Percentiles rank a stretch among this genome's conserved stretches.
Conservation (phyloP, 1,139 yeast genomes). For the Magnusiomyces fungicola region DNA sequence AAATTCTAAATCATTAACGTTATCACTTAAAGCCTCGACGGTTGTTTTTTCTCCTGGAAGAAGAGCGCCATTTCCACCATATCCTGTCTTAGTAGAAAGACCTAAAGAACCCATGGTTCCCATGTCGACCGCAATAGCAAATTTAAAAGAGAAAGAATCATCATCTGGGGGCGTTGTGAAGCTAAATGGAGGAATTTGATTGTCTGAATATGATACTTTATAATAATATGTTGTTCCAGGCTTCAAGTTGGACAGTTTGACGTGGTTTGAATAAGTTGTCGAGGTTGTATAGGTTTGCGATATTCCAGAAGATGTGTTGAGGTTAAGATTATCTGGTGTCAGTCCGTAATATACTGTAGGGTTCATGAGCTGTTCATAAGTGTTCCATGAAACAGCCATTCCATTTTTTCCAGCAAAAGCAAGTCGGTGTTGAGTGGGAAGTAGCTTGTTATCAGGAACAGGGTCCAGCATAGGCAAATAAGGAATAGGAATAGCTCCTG, state of each 20-base stretch:
- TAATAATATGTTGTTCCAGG: slow-evolving; percentile 29
- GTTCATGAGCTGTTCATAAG: slow-evolving; percentile 17
- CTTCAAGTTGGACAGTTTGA: slow-evolving; percentile 21
- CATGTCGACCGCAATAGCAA: slow-evolving; percentile 26
- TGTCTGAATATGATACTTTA: slow-evolving; percentile 14
- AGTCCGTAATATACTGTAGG: slow-evolving; percentile 27
- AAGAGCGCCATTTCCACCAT: slow-evolving; percentile 15
- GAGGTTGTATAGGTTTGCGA: slow-evolving; percentile 25
- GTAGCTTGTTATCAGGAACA: slow-evolving; percentile 1
- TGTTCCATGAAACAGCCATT: slow-evolving; percentile 28
- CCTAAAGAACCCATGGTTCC: slow-evolving; percentile 27
- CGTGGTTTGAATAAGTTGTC: slow-evolving; percentile 28
- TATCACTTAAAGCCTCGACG: slow-evolving; percentile 22
- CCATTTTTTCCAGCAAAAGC: slow-evolving; percentile 25
- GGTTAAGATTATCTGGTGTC: slow-evolving; percentile 17
- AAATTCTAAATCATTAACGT: slow-evolving; percentile 22
- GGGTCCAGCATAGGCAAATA: background rate
- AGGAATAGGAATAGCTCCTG: background rate
- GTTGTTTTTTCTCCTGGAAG: slow-evolving; percentile 21
- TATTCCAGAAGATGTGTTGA: slow-evolving; percentile 18
- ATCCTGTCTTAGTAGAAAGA: slow-evolving; percentile 19
- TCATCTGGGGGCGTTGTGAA: slow-evolving; percentile 24
- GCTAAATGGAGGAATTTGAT: slow-evolving; percentile 10
- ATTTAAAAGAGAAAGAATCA: slow-evolving; percentile 18
- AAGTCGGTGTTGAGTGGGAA: slow-evolving; percentile 22